phyloP scores from a whole-genome alignment of 169 alveolate species.

The Cyclospora cayetanensis region DNA sequence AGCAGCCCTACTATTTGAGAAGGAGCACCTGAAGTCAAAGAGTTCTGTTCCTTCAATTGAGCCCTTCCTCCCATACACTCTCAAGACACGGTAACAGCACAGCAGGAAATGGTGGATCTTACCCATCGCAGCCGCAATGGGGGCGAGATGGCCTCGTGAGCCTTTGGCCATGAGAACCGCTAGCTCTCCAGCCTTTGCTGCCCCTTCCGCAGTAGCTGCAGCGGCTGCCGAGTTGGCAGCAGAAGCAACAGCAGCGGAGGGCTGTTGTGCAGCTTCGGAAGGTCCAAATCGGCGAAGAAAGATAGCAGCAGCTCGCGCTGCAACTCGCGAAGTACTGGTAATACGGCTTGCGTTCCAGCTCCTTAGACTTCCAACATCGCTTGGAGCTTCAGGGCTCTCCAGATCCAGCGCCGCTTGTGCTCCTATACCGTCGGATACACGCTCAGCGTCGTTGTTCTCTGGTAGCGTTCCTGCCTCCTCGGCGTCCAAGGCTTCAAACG shows the following conservation, averaged over 20 bases:
- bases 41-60: too few species aligned
- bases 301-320: conserved; percentile 50
- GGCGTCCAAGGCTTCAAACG: conserved; percentile 53
- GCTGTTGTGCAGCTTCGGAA: background rate
- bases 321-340: background rate
- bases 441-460: background rate
- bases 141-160: conserved; percentile 59
- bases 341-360: conserved; percentile 35
- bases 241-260: conserved; percentile 7
- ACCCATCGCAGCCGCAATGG: conserved; percentile 67
- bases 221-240: conserved; percentile 33
- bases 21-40: background rate
- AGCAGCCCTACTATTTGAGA: background rate
- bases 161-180: conserved; percentile 47
- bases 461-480: conserved; percentile 16
- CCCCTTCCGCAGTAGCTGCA: conserved; percentile 31
- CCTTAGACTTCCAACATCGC: conserved; percentile 30
- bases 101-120: background rate
- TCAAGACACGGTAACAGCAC: background rate
- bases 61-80: too few species aligned
- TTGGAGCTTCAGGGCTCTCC: background rate
- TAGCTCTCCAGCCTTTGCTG: conserved; percentile 13
- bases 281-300: conserved; percentile 32
- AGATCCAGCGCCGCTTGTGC: background rate
- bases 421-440: background rate